phyloP scores from a whole-genome alignment of 2,329 filamentous ascomycete genomes.

The Fusarium staphyleae region DNA sequence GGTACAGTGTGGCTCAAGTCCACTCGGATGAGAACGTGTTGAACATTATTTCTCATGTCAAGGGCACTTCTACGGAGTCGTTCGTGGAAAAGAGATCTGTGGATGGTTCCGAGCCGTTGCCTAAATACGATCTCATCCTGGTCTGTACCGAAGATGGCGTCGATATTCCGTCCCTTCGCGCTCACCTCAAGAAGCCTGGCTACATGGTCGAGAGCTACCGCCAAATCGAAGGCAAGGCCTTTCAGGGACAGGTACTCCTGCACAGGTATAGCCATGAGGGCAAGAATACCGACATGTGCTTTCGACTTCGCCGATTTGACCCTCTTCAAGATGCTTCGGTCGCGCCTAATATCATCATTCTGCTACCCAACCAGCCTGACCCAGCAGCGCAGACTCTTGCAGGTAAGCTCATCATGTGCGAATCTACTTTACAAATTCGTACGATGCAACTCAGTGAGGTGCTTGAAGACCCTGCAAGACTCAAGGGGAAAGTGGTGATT shows the following conservation, averaged over 20 bases:
- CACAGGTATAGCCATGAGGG: constrained; percentile 1
- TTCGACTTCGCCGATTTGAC: constrained; percentile 3
- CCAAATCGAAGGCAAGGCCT: neutral
- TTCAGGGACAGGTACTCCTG: neutral
- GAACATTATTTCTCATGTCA: constrained; percentile 10
- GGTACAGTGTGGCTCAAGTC: constrained; percentile 43
- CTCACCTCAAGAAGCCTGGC: constrained; percentile 42
- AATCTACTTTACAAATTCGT: neutral
- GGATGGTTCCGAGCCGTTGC: constrained; percentile 32
- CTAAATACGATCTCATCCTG: constrained; percentile 48
- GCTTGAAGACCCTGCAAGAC: constrained; percentile 8
- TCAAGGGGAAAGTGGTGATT: constrained; percentile 48
- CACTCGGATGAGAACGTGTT: constrained; percentile 3
- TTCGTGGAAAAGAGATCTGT: constrained; percentile 43
- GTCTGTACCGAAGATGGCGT: constrained; percentile 22
- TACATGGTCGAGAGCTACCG: constrained; percentile 35
- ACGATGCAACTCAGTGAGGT: constrained; percentile 18
- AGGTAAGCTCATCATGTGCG: constrained; percentile 7
- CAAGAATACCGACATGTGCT: constrained; percentile 2
- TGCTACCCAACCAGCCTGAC: constrained; percentile 27
- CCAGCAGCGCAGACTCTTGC: constrained; percentile 16
- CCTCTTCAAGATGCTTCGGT: neutral
- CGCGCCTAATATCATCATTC: constrained; percentile 16
- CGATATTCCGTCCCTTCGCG: constrained; percentile 23
- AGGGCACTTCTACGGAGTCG: constrained; percentile 21